These are phyloP conservation scores for Acer negundo DNA, from an alignment of 345 rosid species.

Conservation along the genomic window DNA sequence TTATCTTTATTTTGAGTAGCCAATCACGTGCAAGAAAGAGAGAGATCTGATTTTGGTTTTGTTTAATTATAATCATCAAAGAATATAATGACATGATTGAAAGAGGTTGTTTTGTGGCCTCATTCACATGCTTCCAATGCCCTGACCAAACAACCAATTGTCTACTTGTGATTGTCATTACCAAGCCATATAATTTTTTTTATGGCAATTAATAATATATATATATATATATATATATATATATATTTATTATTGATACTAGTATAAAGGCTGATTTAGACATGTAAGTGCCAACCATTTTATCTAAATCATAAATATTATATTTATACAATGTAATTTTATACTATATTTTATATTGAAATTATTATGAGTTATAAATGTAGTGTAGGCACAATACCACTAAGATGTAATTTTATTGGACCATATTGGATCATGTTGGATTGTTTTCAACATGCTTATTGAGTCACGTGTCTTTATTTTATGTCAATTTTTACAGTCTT, in stretches of 20 bases:
- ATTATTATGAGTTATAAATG: neutral
- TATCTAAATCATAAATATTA: neutral
- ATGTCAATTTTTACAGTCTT: neutral
- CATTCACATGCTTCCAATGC: slow-evolving; percentile 18
- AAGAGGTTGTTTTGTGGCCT: neutral
- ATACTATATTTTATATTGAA: too few species aligned
- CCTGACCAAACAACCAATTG: neutral
- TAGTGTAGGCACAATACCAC: neutral
- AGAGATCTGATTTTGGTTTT: slow-evolving; percentile 8
- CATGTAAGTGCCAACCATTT: neutral
- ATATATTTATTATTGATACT: too few species aligned
- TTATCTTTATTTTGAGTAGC: neutral
- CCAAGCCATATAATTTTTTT: too few species aligned
- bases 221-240: too few species aligned
- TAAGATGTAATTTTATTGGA: neutral
- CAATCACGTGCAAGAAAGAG: slow-evolving; percentile 9
- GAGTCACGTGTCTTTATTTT: neutral
- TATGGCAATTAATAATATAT: too few species aligned
- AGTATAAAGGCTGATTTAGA: neutral
- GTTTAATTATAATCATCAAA: neutral
- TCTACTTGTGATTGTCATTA: neutral
- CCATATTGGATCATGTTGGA: neutral
- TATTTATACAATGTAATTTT: too few species aligned
- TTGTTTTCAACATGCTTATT: neutral
- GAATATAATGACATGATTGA: neutral